phyloP scores from a whole-genome alignment of 169 alveolate genomes.

The Plasmodium chabaudi region DNA sequence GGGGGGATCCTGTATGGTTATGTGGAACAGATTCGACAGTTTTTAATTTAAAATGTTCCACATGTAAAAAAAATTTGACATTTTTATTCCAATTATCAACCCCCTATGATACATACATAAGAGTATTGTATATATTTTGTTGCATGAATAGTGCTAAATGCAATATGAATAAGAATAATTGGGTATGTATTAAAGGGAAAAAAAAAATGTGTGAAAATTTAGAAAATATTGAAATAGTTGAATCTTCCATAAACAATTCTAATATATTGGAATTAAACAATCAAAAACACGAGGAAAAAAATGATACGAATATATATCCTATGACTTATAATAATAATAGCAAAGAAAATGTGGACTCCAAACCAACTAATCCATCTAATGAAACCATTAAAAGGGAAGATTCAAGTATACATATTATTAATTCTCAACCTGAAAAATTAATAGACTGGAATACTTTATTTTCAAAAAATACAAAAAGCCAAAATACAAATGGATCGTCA shows the following conservation, averaged over 20 bases:
- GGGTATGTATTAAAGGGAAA: constrained; percentile 74
- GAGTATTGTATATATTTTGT: constrained; percentile 56
- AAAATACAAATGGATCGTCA: constrained; percentile 9
- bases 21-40: constrained; percentile 31
- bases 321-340: neutral
- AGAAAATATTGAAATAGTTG: neutral
- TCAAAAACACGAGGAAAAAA: neutral
- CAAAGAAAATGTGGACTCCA: constrained; percentile 1
- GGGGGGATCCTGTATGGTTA: constrained; percentile 73
- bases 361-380: constrained; percentile 3
- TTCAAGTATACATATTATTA: neutral
- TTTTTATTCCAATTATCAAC: constrained; percentile 74
- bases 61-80: constrained; percentile 31
- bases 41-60: constrained; percentile 54
- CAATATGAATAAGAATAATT: constrained; percentile 51
- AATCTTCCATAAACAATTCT: constrained; percentile 1
- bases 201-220: constrained; percentile 16
- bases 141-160: constrained; percentile 61
- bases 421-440: constrained; percentile 56
- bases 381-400: constrained; percentile 65
- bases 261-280: constrained; percentile 1
- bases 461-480: constrained; percentile 19
- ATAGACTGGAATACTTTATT: constrained; percentile 76
- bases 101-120: constrained; percentile 60
- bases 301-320: neutral